Evolutionary conservation across 169 alveolate genomes (phyloP).

Genomic region (Plasmodium reichenowi): DNA sequence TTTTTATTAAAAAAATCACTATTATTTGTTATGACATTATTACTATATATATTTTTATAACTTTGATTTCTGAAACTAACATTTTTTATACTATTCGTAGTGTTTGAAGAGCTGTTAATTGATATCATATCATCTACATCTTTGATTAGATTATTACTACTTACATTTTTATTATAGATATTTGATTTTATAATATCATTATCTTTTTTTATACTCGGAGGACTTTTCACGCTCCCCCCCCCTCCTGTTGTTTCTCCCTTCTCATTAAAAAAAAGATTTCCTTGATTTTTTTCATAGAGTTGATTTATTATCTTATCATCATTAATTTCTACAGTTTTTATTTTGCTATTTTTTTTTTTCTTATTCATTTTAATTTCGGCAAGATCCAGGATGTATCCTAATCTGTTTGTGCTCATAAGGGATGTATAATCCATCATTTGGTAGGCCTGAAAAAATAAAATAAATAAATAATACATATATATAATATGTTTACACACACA

Average conservation of each 20-base stretch:
- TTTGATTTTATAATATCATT: neutral
- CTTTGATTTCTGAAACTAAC: too few species aligned
- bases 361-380: slow-evolving; percentile 76
- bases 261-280: neutral
- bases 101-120: neutral
- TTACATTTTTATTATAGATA: neutral
- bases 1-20: too few species aligned
- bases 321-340: slow-evolving; percentile 26
- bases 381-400: slow-evolving; percentile 77
- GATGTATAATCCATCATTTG: slow-evolving; percentile 82
- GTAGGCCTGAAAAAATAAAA: slow-evolving; percentile 34
- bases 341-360: slow-evolving; percentile 33
- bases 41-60: too few species aligned
- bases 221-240: neutral
- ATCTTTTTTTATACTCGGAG: neutral
- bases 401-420: slow-evolving; percentile 78
- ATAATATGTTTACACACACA: neutral
- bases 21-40: too few species aligned
- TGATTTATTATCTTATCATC: slow-evolving; percentile 15
- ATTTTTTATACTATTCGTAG: slow-evolving; percentile 5
- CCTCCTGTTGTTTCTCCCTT: neutral
- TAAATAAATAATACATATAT: neutral
- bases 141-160: neutral
- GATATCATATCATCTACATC: neutral
- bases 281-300: neutral